phyloP scores from a whole-genome alignment of 2,329 filamentous ascomycete species.

The Sarocladium oryzae region DNA sequence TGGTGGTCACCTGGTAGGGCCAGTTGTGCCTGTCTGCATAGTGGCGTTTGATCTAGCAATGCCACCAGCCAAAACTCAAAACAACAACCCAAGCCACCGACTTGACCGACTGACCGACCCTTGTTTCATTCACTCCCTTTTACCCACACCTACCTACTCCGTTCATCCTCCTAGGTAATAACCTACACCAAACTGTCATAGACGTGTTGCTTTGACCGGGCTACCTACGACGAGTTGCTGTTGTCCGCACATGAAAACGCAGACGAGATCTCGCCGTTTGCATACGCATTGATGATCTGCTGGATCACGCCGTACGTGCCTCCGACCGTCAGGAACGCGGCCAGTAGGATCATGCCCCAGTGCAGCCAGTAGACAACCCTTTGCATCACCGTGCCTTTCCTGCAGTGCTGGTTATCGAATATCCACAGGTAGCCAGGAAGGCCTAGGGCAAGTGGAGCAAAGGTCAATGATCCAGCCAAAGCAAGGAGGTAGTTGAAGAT shows the following conservation, averaged over 20 bases:
- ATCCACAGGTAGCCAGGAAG: conserved; percentile 30
- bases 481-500: conserved; percentile 30
- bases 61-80: too few relatives aligned
- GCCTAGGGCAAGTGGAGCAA: conserved; percentile 27
- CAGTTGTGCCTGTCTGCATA: too few relatives aligned
- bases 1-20: too few relatives aligned
- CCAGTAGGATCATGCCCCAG: conserved; percentile 27
- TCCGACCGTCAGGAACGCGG: conserved; percentile 31
- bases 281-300: conserved; percentile 44
- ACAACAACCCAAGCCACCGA: too few relatives aligned
- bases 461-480: conserved; percentile 27
- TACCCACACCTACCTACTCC: too few relatives aligned
- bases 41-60: too few relatives aligned
- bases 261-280: conserved; percentile 33
- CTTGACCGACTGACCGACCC: too few relatives aligned
- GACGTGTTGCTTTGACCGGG: too few relatives aligned
- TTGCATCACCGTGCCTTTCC: conserved; percentile 20
- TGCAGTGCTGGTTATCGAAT: conserved; percentile 26
- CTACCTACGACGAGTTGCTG: conserved; percentile 25
- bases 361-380: conserved; percentile 25
- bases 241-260: conserved; percentile 43
- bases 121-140: too few relatives aligned
- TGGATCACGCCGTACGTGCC: conserved; percentile 39
- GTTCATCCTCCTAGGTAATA: not conserved
- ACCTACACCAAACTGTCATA: too few relatives aligned